Base-by-base conservation (phyloP, 2,329 filamentous ascomycete genomes). In the Trichoderma sp. region DNA sequence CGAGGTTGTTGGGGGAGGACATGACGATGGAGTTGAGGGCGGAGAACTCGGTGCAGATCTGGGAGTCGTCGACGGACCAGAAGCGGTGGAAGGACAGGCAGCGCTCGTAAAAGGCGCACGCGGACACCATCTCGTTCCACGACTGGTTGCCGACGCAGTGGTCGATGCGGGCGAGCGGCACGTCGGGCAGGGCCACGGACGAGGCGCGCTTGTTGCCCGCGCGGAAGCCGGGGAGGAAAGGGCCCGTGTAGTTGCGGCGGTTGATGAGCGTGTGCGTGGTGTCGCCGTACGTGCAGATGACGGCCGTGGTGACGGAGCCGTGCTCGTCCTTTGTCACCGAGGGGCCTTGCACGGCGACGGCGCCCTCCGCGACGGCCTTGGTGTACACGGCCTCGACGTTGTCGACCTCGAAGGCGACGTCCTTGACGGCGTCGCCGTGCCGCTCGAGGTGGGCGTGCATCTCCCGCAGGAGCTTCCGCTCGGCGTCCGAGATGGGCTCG, bases 91-190 rank as follows among this genome's bases (percentile, higher is more conserved):
- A 97, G 63, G 90, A 90, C 30, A 97, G 90, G 68, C 90, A 91
- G 68, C 88, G 86, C 80, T 97, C 93, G 81, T 97, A 98, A 78
- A 91, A 88, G 64, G 79, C 82, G 74, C 85, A 88, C 43, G 85
- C 86, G 14, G 81, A 81, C 66, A 82, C 81, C 87, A 98, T 96
- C 77, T 93, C 89, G 77, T 93, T 84, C 94, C 94, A 97, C 78
- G 92, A 90, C 81, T 97, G 93, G 82, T 98, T 97, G 70, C 94
- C 94, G 71, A 98, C 94, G 78, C 94, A 97, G 83, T 98, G 94
- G 80, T 98, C 94, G 79, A 98, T 93, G 70, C 87, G 87, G 67
- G 85, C 84, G 63, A 97, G 84, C 10, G 81, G 77, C 15, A 96
- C 85, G 0, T 79, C 72, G 0, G 93, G 92, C 24, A 92, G 80